Percentiles rank a stretch among this genome's conserved stretches.
phyloP scores from a whole-genome alignment of 768 basidiomycete genomes.

The Lentinus brumalis region DNA sequence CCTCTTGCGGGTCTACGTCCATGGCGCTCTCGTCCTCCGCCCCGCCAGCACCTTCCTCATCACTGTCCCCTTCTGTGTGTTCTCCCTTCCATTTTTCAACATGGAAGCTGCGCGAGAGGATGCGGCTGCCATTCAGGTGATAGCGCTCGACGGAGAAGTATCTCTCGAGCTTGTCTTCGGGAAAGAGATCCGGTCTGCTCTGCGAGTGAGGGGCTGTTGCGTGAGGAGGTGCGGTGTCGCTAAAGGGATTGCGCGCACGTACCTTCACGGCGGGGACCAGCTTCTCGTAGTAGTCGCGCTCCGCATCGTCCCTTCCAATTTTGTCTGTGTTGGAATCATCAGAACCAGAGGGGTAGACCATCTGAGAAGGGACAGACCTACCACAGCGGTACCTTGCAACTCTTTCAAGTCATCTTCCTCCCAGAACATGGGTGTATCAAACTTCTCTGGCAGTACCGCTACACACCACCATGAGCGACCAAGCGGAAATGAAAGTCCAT shows the following conservation, averaged over 20 bases:
- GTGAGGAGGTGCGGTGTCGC: background rate
- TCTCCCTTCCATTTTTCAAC: conserved; percentile 59
- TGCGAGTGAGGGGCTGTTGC: conserved; percentile 30
- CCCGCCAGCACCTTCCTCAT: conserved; percentile 36
- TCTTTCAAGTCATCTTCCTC: conserved; percentile 66
- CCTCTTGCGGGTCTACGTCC: conserved; percentile 33
- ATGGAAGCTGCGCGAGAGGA: conserved; percentile 90
- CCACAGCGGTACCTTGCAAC: conserved; percentile 82
- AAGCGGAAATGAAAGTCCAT: background rate
- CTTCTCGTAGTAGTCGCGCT: conserved; percentile 66
- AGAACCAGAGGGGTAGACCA: background rate
- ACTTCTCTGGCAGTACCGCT: conserved; percentile 70
- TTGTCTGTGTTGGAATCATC: conserved; percentile 54
- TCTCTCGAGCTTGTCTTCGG: conserved; percentile 40
- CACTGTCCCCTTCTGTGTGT: conserved; percentile 31
- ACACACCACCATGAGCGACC: background rate
- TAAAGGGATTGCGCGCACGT: conserved; percentile 18
- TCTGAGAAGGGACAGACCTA: conserved; percentile 55
- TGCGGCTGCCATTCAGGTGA: conserved; percentile 89
- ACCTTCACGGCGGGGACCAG: conserved; percentile 76
- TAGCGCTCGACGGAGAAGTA: conserved; percentile 74
- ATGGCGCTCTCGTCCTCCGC: conserved; percentile 37
- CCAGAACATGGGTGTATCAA: conserved; percentile 98
- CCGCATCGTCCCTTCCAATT: conserved; percentile 83
- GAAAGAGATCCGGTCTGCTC: conserved; percentile 77